These are phyloP conservation scores for Aplosporella prunicola DNA, from an alignment of 2,329 filamentous ascomycete genomes.

Conservation along the genomic window DNA sequence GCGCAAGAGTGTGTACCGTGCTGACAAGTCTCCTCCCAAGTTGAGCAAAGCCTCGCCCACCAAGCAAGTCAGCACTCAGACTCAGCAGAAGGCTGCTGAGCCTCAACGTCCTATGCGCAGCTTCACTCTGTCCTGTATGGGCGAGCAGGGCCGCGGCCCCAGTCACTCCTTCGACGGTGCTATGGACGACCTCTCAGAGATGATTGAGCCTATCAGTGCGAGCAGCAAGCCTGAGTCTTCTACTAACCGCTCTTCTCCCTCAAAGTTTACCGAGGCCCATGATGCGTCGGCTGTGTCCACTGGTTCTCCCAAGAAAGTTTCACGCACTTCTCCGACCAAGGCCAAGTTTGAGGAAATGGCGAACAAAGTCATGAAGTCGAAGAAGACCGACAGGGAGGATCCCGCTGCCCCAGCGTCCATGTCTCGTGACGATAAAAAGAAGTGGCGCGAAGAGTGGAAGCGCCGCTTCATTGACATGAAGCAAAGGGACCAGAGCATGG, in stretches of 20 bases:
- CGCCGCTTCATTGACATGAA: conserved; percentile 27
- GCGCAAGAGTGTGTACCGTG: background rate
- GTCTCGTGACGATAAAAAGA: conserved; percentile 28
- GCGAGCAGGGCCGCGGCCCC: conserved; percentile 15
- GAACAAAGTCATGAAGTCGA: conserved; percentile 34
- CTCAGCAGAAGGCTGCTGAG: conserved; percentile 21
- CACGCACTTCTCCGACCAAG: conserved; percentile 35
- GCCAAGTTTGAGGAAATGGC: conserved; percentile 39
- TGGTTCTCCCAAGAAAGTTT: conserved; percentile 27
- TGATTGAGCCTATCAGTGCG: conserved; percentile 16
- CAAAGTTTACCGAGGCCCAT: conserved; percentile 17
- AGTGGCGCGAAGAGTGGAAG: conserved; percentile 26
- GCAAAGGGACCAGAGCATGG: conserved; percentile 18
- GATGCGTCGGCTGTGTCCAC: conserved; percentile 17
- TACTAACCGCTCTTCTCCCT: conserved; percentile 16
- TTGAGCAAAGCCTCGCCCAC: conserved; percentile 15
- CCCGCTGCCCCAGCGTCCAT: conserved; percentile 21
- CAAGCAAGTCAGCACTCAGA: conserved; percentile 14
- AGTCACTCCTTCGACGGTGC: conserved; percentile 29
- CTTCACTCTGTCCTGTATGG: conserved; percentile 16
- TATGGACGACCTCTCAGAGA: conserved; percentile 28
- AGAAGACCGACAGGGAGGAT: conserved; percentile 21
- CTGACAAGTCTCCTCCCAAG: conserved; percentile 13
- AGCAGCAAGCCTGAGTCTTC: conserved; percentile 10
- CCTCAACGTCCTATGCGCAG: conserved; percentile 17